phyloP scores from a whole-genome alignment of 2,329 filamentous ascomycete genomes.

The Boeremia exigua region DNA sequence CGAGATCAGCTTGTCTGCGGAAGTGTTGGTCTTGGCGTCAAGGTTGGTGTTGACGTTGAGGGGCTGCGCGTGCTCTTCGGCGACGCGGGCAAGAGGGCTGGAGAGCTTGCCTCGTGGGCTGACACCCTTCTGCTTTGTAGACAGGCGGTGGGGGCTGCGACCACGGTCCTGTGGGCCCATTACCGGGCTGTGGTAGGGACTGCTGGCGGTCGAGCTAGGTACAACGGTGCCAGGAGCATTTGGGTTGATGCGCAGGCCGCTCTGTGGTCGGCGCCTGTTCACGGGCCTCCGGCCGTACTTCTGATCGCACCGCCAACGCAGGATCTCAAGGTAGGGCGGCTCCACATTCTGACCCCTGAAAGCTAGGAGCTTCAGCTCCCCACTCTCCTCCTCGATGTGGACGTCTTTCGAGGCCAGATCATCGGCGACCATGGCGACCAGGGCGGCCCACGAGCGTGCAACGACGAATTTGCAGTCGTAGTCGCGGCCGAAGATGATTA shows the following conservation, averaged over 20 bases:
- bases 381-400: conserved; percentile 88
- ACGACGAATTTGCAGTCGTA: conserved; percentile 99
- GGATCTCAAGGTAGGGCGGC: conserved; percentile 90
- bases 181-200: conserved; percentile 69
- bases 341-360: conserved; percentile 84
- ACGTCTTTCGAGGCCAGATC: conserved; percentile 92
- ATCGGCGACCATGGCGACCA: conserved; percentile 86
- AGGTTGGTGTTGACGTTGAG: conserved; percentile 47
- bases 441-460: conserved; percentile 86
- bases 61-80: conserved; percentile 65
- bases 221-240: conserved; percentile 53
- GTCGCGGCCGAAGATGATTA: conserved; percentile 95
- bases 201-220: conserved; percentile 57
- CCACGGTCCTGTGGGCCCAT: conserved; percentile 67
- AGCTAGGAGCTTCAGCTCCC: conserved; percentile 89
- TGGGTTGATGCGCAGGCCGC: conserved; percentile 61
- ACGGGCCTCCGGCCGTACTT: conserved; percentile 74
- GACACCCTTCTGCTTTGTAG: conserved; percentile 63
- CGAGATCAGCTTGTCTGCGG: conserved; percentile 51
- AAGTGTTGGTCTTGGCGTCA: conserved; percentile 34
- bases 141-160: conserved; percentile 72
- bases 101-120: conserved; percentile 71
- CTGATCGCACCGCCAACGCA: conserved; percentile 94
- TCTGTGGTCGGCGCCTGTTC: conserved; percentile 53
- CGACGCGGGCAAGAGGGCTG: conserved; percentile 75